Evolutionary conservation across 2,329 filamentous ascomycete species (phyloP).

Genomic region (Calonectria pseudoreteaudii): DNA sequence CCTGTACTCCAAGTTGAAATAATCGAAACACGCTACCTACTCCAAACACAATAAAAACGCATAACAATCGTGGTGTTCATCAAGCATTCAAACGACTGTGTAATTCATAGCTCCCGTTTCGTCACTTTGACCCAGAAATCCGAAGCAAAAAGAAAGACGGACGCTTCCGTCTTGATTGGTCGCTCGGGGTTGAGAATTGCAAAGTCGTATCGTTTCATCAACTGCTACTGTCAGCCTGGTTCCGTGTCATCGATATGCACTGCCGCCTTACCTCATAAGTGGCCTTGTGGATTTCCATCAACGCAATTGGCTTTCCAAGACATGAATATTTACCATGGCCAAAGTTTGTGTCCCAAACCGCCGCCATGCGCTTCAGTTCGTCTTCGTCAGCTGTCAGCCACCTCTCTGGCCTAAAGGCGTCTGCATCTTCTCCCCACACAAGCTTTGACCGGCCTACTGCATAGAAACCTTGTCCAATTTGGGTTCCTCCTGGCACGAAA

Average conservation of each 20-base stretch:
- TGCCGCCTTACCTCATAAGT: slow-evolving; percentile 56
- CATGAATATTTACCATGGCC: slow-evolving; percentile 59
- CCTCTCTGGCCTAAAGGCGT: slow-evolving; percentile 64
- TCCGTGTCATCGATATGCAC: not conserved
- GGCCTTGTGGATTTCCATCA: slow-evolving; percentile 62
- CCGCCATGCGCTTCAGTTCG: slow-evolving; percentile 49
- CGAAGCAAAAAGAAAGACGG: slow-evolving; percentile 49
- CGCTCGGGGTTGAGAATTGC: slow-evolving; percentile 47
- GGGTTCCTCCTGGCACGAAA: slow-evolving; percentile 63
- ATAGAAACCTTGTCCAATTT: slow-evolving; percentile 66
- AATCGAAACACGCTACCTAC: not conserved
- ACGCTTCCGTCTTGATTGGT: slow-evolving; percentile 48
- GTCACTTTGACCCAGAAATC: slow-evolving; percentile 51
- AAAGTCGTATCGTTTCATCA: slow-evolving; percentile 49
- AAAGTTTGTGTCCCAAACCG: slow-evolving; percentile 57
- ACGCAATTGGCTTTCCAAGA: slow-evolving; percentile 59
- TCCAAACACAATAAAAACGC: not conserved
- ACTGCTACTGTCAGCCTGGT: slow-evolving; percentile 27
- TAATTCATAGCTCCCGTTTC: slow-evolving; percentile 22
- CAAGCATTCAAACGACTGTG: not conserved
- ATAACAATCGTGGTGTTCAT: not conserved
- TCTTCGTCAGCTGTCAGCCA: slow-evolving; percentile 58
- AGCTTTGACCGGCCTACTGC: slow-evolving; percentile 61
- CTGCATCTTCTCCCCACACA: slow-evolving; percentile 64
- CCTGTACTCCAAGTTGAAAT: not conserved